These are phyloP conservation scores for Pseudisothecium myosuroides DNA, from an alignment of 225 moss, liverwort and hornwort genomes.

Conservation along the genomic window DNA sequence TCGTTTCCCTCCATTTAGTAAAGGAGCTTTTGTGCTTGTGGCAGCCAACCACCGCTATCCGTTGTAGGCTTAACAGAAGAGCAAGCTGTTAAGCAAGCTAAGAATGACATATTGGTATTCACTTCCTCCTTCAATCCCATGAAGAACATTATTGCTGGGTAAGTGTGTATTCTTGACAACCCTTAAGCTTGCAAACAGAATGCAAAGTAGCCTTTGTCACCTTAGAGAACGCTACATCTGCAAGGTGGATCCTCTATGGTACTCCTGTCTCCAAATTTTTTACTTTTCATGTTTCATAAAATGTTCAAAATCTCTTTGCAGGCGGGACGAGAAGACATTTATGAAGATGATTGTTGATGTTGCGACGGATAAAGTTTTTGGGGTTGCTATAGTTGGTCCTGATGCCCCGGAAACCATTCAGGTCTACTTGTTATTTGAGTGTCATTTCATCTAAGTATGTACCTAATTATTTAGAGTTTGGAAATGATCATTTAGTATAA, in stretches of 20 bases:
- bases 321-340: constrained; percentile 55
- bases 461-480: background rate
- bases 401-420: constrained; percentile 87
- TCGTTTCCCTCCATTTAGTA: background rate
- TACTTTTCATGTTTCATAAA: background rate
- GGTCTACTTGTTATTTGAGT: background rate
- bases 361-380: constrained; percentile 54
- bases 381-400: constrained; percentile 62
- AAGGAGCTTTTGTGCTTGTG: background rate
- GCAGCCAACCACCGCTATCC: constrained; percentile 66
- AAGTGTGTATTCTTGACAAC: background rate
- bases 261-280: no score
- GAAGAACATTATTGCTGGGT: constrained; percentile 93
- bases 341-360: constrained; percentile 72
- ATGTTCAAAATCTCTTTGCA: background rate
- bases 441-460: background rate
- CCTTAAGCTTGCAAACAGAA: background rate
- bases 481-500: background rate
- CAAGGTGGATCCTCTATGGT: background rate
- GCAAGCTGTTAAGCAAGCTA: constrained; percentile 21
- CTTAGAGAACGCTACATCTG: background rate
- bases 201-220: background rate
- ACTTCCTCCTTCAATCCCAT: constrained; percentile 71
- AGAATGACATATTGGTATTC: constrained; percentile 39
- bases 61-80: constrained; percentile 66